Percentiles rank a stretch among this genome's conserved stretches.
Conservation (phyloP, 352 stramenopile species). For the Pythium apleroticum region DNA sequence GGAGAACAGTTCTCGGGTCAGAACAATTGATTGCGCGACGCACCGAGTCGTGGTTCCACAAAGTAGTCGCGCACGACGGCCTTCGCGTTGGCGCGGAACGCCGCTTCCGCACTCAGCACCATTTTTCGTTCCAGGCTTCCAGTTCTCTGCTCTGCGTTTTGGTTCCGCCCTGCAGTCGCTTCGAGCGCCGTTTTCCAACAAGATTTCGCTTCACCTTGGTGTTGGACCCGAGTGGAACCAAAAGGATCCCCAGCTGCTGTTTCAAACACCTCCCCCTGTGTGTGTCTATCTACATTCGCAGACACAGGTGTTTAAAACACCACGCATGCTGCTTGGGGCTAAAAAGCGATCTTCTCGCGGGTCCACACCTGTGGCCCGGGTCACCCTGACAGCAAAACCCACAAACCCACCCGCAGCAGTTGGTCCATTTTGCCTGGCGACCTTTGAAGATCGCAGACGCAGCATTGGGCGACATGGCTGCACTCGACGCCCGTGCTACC, state of each 20-base stretch:
- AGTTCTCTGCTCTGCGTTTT: constrained; percentile 6
- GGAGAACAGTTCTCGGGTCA: neutral
- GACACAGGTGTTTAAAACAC: constrained; percentile 18
- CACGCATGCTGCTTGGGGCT: neutral
- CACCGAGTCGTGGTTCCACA: constrained; percentile 82
- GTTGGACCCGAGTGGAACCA: neutral
- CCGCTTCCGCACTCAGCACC: constrained; percentile 58
- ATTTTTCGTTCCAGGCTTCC: constrained; percentile 29
- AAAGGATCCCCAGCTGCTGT: constrained; percentile 1
- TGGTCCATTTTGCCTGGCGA: neutral
- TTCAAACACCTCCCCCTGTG: constrained; percentile 12
- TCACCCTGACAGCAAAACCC: neutral
- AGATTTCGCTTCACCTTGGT: constrained; percentile 22
- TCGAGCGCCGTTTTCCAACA: constrained; percentile 8
- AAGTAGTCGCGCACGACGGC: constrained; percentile 87
- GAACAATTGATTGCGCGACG: constrained; percentile 13
- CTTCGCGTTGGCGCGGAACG: constrained; percentile 73
- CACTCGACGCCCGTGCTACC: neutral
- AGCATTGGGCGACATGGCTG: constrained; percentile 6
- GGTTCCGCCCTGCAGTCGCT: constrained; percentile 7
- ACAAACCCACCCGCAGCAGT: neutral
- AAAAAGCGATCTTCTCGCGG: constrained; percentile 22
- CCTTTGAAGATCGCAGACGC: constrained; percentile 17
- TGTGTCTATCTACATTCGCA: neutral
- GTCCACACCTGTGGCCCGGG: neutral